Conservation (phyloP, 768 basidiomycete genomes). For the Russula brevipes region DNA sequence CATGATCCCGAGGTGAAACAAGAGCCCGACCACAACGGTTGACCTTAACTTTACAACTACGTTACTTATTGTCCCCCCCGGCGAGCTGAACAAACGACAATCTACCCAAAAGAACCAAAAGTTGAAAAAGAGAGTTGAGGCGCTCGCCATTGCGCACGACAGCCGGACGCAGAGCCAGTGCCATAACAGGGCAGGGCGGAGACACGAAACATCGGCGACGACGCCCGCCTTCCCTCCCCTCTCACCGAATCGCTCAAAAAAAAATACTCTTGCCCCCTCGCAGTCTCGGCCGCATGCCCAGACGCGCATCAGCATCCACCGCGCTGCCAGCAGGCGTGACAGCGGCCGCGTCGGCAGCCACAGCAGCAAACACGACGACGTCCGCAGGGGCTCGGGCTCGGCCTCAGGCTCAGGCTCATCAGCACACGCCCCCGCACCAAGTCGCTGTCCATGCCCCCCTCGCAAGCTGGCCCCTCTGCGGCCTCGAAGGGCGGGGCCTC, state of each 20-base stretch:
- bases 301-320: slow-evolving; percentile 17
- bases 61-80: background rate
- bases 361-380: background rate
- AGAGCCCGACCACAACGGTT: background rate
- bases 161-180: slow-evolving; percentile 9
- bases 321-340: slow-evolving; percentile 1
- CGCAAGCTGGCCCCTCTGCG: slow-evolving; percentile 14
- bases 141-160: background rate
- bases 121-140: background rate
- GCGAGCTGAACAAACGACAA: no score
- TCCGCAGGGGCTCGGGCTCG: background rate
- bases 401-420: background rate
- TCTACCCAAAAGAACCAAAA: background rate
- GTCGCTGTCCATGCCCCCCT: background rate
- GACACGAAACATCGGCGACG: slow-evolving; percentile 16
- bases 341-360: background rate
- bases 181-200: slow-evolving; percentile 21
- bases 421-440: background rate
- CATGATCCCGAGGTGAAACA: background rate
- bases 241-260: background rate
- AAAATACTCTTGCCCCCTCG: background rate
- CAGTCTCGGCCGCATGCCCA: slow-evolving; percentile 12
- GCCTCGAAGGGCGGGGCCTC: slow-evolving; percentile 20
- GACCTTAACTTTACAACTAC: background rate
- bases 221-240: background rate